Evolutionary conservation across 306 rosid species (phyloP).

Genomic region (Calophaca sinica): DNA sequence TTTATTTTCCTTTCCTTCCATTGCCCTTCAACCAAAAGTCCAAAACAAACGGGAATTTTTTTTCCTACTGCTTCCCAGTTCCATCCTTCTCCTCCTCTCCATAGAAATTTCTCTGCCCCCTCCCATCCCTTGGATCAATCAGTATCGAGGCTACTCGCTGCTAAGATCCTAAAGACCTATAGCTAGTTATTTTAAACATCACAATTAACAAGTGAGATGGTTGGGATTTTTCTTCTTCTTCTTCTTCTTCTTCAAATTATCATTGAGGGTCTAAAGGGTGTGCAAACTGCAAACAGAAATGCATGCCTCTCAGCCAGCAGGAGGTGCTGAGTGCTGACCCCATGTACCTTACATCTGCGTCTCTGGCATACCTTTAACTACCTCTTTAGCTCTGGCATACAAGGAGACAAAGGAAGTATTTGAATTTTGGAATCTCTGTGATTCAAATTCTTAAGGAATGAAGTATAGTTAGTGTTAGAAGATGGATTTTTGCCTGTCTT

Average conservation of each 20-base stretch:
- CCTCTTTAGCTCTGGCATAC: constrained; percentile 10
- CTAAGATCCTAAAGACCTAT: background rate
- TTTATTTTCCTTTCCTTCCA: background rate
- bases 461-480: constrained; percentile 13
- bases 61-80: background rate
- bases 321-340: background rate
- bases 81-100: background rate
- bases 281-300: background rate
- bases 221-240: background rate
- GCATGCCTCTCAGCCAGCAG: background rate
- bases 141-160: background rate
- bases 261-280: background rate
- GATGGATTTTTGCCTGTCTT: constrained; percentile 21
- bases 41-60: background rate
- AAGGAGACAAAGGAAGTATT: background rate
- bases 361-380: background rate
- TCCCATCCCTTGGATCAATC: background rate
- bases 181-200: constrained; percentile 5
- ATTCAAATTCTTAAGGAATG: constrained; percentile 18
- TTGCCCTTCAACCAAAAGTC: background rate
- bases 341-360: background rate
- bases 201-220: background rate
- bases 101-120: background rate
- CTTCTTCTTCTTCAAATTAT: background rate
- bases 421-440: constrained; percentile 8